Base-by-base conservation (phyloP, 352 stramenopile genomes). In the Nothophytophthora sp. region DNA sequence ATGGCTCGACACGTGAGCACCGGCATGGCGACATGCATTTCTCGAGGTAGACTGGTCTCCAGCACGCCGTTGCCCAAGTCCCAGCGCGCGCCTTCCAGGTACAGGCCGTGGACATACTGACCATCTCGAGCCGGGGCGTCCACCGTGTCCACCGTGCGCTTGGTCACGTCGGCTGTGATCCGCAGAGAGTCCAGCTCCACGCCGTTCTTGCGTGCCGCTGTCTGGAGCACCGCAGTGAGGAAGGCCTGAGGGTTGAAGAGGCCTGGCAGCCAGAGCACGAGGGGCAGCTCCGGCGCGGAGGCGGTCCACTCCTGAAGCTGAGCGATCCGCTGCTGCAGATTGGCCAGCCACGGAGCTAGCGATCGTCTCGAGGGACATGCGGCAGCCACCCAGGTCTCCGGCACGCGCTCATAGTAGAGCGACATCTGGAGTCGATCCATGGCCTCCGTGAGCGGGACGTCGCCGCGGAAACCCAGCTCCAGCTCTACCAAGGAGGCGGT, bases 21-120 rank as follows among this genome's bases (percentile, higher is more conserved):
- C 5, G 92, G 92, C 90, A 98, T 97, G 1, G 50, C 13, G 20
- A 88, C 90, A 66, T 94, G 91, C 74, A 98, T 95, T 56, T 98
- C 91, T 70, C 96, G 92, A 0, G 92, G 87, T 25, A 78, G 34
- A 41, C 83, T 92, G 24, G 55, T 64, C 40, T 96, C 88, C 22
- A 98, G 71, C 25, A 90, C 82, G 16, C 85, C 80, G 47, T 77
- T 86, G 13, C 73, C 63, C 2, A 93, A 45, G 49, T 97, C 86
- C 88, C 88, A 98, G 11, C 86, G 77, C 20, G 91, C 92, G 10
- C 92, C 92, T 75, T 98, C 92, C 12, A 98, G 80, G 7, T 71
- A 86, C 13, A 98, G 49, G 1, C 92, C 92, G 44, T 95, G 73
- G 16, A 97, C 68, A 55, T 95, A 98, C 28, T 95, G 90, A 2